These are phyloP conservation scores for Elasticomyces elasticus DNA, from an alignment of 495 filamentous ascomycete genomes.

Conservation along the genomic window DNA sequence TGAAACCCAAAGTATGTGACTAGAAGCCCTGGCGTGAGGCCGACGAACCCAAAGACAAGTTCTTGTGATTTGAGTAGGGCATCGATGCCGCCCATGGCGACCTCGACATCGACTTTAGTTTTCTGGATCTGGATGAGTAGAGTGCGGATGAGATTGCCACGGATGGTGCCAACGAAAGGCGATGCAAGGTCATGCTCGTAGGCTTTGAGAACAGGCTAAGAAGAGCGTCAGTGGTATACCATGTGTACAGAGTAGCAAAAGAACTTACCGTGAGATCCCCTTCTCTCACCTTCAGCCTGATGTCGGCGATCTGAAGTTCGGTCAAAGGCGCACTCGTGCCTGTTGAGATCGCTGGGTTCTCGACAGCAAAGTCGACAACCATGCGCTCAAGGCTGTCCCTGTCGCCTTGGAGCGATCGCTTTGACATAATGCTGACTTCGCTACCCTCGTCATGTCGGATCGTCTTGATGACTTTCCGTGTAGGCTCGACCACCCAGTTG, in stretches of 20 bases:
- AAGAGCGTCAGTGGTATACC: not conserved
- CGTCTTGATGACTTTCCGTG: conserved; percentile 72
- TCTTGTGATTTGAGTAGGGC: conserved; percentile 88
- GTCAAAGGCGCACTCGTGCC: conserved; percentile 37
- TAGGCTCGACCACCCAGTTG: conserved; percentile 88
- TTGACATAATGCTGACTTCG: conserved; percentile 92
- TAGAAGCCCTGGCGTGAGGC: conserved; percentile 79
- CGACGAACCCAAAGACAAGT: conserved; percentile 90
- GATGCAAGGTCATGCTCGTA: conserved; percentile 78
- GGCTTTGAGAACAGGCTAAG: conserved; percentile 62
- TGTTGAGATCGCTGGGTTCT: conserved; percentile 50
- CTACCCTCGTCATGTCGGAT: conserved; percentile 84
- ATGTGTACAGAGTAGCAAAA: not conserved
- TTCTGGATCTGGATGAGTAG: conserved; percentile 95
- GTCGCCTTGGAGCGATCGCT: conserved; percentile 77
- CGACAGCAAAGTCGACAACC: conserved; percentile 88
- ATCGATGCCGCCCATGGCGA: conserved; percentile 91
- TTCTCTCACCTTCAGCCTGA: conserved; percentile 69
- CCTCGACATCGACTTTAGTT: conserved; percentile 95
- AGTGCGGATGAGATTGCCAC: conserved; percentile 78
- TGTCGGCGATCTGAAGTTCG: conserved; percentile 53
- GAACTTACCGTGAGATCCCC: conserved; percentile 63
- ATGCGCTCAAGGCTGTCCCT: conserved; percentile 87
- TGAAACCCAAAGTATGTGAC: conserved; percentile 65
- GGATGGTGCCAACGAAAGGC: conserved; percentile 68